These are phyloP conservation scores for Nymphaea thermarum DNA, from an alignment of 164 flowering plant genomes.

Conservation along the genomic window DNA sequence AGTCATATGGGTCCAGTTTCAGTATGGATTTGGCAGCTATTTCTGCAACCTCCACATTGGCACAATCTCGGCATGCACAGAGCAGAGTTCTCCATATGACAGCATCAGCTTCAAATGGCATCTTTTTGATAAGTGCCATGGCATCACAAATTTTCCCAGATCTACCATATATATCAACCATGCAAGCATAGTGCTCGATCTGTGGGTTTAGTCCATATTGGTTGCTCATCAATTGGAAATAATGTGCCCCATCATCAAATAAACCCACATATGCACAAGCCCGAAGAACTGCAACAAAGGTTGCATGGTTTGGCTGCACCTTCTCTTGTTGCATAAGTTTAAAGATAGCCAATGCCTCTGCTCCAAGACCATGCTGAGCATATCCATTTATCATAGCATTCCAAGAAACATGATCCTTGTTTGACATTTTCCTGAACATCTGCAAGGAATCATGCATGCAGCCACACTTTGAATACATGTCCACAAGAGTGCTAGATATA, in stretches of 20 bases:
- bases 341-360: conserved; percentile 46
- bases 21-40: conserved; percentile 41
- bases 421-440: conserved; percentile 43
- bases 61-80: conserved; percentile 50
- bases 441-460: conserved; percentile 49
- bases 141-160: conserved; percentile 52
- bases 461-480: conserved; percentile 90
- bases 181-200: conserved; percentile 66
- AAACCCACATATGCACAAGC: conserved; percentile 72
- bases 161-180: conserved; percentile 72
- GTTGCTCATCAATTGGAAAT: conserved; percentile 38
- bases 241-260: conserved; percentile 34
- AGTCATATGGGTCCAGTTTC: conserved; percentile 57
- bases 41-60: conserved; percentile 68
- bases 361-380: conserved; percentile 65
- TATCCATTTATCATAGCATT: conserved; percentile 71
- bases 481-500: conserved; percentile 62
- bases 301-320: conserved; percentile 68
- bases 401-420: conserved; percentile 71
- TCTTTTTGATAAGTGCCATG: conserved; percentile 38
- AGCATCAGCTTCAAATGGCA: conserved; percentile 69
- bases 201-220: conserved; percentile 50
- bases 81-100: conserved; percentile 73
- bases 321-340: conserved; percentile 39
- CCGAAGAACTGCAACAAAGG: conserved; percentile 64